These are phyloP conservation scores for Sclerotinia spermophila DNA, from an alignment of 2,329 filamentous ascomycete genomes.

Conservation along the genomic window DNA sequence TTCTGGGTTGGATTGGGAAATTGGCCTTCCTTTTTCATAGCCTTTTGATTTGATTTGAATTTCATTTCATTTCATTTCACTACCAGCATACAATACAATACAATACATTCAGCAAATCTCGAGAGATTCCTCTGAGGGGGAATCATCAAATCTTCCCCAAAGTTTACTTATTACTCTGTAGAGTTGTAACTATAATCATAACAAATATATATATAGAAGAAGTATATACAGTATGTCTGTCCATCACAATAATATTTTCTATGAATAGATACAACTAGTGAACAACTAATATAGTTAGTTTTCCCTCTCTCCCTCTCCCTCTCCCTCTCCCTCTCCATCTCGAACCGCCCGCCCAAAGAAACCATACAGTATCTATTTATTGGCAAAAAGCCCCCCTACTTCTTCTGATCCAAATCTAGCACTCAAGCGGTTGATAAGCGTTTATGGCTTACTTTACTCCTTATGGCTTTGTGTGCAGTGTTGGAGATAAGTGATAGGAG, in stretches of 20 bases:
- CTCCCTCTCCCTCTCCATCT: background rate
- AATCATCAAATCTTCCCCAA: too few relatives aligned
- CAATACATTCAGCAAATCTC: background rate
- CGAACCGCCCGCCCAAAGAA: background rate
- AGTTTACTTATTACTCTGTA: background rate
- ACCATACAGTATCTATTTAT: background rate
- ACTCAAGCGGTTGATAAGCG: background rate
- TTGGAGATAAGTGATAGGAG: background rate
- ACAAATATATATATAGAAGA: too few relatives aligned
- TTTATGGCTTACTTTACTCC: constrained; percentile 1
- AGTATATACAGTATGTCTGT: too few relatives aligned
- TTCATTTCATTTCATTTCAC: too few relatives aligned
- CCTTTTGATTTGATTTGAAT: background rate
- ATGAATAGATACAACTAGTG: background rate
- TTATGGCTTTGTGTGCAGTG: background rate
- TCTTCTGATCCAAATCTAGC: background rate
- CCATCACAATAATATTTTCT: background rate
- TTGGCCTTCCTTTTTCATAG: background rate
- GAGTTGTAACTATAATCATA: too few relatives aligned
- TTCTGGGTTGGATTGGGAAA: background rate
- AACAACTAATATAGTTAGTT: too few relatives aligned
- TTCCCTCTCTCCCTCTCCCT: background rate
- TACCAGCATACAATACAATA: too few relatives aligned
- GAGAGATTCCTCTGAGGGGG: background rate
- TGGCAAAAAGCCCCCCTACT: background rate